Evolutionary conservation across 2,329 filamentous ascomycete species (phyloP).

Genomic region (Sarocladium oryzae): DNA sequence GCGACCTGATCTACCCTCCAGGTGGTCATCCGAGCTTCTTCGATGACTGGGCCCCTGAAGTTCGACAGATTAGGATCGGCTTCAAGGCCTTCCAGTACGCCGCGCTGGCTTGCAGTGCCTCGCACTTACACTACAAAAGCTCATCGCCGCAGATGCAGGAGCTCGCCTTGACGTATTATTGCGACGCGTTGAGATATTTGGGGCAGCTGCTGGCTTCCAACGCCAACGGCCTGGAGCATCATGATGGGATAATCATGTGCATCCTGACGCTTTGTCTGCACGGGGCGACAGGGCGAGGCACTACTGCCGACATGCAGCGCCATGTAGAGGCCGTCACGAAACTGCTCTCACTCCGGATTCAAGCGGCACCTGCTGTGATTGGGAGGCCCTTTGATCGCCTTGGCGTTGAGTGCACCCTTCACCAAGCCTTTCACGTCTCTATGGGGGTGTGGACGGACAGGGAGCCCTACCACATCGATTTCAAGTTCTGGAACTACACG

Average conservation of each 20-base stretch:
- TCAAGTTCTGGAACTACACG: not conserved
- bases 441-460: not conserved
- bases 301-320: not conserved
- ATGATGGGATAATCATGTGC: slow-evolving; percentile 19
- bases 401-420: not conserved
- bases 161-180: slow-evolving; percentile 18
- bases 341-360: not conserved
- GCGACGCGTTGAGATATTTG: slow-evolving; percentile 15
- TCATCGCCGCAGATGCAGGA: slow-evolving; percentile 14
- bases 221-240: slow-evolving; percentile 12
- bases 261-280: slow-evolving; percentile 4
- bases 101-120: slow-evolving; percentile 21
- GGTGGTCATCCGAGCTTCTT: slow-evolving; percentile 23
- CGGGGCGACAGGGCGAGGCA: slow-evolving; percentile 1
- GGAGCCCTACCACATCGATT: not conserved
- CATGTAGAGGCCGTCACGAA: slow-evolving; percentile 1
- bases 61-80: slow-evolving; percentile 20
- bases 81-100: slow-evolving; percentile 23
- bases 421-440: not conserved
- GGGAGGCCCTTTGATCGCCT: slow-evolving; percentile 3
- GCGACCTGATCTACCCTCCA: slow-evolving; percentile 19
- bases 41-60: slow-evolving; percentile 22
- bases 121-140: slow-evolving; percentile 18
- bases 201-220: slow-evolving; percentile 13
- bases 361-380: not conserved